Evolutionary conservation across 2,329 filamentous ascomycete species (phyloP), one percentile per base, ranked within the genome.

Genomic region (Botrytis galanthina): DNA sequence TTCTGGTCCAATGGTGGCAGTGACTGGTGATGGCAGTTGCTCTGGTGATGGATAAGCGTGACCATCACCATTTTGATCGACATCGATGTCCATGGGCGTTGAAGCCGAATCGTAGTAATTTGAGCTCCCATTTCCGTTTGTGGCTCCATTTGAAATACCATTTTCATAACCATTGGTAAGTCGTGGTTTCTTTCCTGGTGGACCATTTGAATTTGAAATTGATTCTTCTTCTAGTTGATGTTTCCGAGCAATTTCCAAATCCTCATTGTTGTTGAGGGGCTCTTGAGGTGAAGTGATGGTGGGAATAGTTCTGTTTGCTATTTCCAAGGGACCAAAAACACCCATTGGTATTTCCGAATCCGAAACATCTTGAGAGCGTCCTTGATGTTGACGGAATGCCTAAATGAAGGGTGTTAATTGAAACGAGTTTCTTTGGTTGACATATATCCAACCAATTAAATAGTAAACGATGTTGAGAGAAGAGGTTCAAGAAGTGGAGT

Each of bases 1-100:
- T 44, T 91, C 88, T 63, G 89, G 88, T 42, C 89, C 89, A 74
- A 89, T 87, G 73, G 89, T 91, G 78, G 84, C 87, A 59, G 86
- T 83, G 37, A 84, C 82, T 48, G 88, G 86, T 62, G 87, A 87
- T 62, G 85, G 83, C 74, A 86, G 86, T 75, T 81, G 80, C 71
- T 81, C 85, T 72, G 89, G 89, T 72, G 89, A 91, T 71, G 89
- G 89, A 79, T 91, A 91, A 78, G 89, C 89, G 81, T 91, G 88
- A 79, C 88, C 88, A 77, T 84, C 81, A 71, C 80, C 79, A 73
- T 82, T 81, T 71, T 82, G 82, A 75, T 84, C 83, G 57, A 83
- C 83, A 81, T 91, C 89, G 76, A 91, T 90, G 16, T 77, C 75
- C 75, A 77, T 77, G 44, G 75, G 70, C 35, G 63, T 77, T 76